phyloP scores from a whole-genome alignment of 306 rosid genomes.

The Vicia sativa region DNA sequence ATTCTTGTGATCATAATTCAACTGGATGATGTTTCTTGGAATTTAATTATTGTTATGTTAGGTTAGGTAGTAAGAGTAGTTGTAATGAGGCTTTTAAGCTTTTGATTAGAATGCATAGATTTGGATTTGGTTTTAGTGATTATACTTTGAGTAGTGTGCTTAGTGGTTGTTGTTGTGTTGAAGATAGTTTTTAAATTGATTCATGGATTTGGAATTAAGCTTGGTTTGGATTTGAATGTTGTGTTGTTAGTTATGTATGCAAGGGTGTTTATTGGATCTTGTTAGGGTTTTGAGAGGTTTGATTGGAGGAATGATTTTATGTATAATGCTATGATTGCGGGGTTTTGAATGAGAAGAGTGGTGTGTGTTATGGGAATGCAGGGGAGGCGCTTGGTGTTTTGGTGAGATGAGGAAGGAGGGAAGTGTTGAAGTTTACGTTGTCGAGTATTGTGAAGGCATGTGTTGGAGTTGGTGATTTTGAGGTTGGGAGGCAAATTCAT shows the following conservation, averaged over 20 bases:
- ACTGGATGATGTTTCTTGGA: conserved; percentile 61
- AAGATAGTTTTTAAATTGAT: conserved; percentile 35
- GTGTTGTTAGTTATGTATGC: conserved; percentile 69
- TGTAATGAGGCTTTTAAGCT: conserved; percentile 39
- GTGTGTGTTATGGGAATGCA: conserved; percentile 32
- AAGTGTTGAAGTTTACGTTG: conserved; percentile 57
- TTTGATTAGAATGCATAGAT: conserved; percentile 51
- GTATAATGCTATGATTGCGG: conserved; percentile 62
- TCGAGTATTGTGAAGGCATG: conserved; percentile 58
- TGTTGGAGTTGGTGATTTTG: conserved; percentile 44
- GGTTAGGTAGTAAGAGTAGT: conserved; percentile 23
- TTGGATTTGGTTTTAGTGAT: conserved; percentile 46
- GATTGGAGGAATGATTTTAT: conserved; percentile 44
- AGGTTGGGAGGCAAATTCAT: conserved; percentile 56
- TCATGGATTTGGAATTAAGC: conserved; percentile 48
- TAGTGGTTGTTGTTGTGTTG: conserved; percentile 47
- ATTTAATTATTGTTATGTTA: conserved; percentile 58
- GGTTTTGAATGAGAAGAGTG: conserved; percentile 44
- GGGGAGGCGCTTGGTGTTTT: conserved; percentile 49
- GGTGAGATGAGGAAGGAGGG: conserved; percentile 49
- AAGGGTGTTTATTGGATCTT: conserved; percentile 47
- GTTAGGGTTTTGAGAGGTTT: conserved; percentile 41
- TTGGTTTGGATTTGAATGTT: conserved; percentile 50
- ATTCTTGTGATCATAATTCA: conserved; percentile 33
- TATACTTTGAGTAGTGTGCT: conserved; percentile 62